Percentiles rank a stretch among this genome's conserved stretches.
These are phyloP conservation scores for Candida gigantensis DNA, from an alignment of 1,139 yeast species.

Conservation along the genomic window DNA sequence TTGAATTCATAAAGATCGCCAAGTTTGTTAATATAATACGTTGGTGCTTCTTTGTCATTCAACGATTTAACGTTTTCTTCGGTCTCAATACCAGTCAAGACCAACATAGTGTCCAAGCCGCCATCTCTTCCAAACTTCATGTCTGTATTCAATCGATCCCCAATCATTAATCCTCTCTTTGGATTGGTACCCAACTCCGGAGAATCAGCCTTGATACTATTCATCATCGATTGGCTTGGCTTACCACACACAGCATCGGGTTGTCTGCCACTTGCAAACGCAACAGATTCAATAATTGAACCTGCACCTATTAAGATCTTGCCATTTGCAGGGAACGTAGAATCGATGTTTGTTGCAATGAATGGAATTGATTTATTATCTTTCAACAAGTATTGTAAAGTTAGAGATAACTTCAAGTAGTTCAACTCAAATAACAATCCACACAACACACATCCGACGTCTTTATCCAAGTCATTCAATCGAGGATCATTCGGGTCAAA, in stretches of 20 bases:
- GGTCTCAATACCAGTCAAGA: slow-evolving; percentile 86
- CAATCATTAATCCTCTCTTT: slow-evolving; percentile 80
- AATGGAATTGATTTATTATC: slow-evolving; percentile 68
- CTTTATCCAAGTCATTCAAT: slow-evolving; percentile 55
- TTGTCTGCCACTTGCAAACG: slow-evolving; percentile 71
- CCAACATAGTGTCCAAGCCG: slow-evolving; percentile 79
- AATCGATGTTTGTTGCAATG: slow-evolving; percentile 93
- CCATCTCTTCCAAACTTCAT: slow-evolving; percentile 89
- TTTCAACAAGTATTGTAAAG: slow-evolving; percentile 71
- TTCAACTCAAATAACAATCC: slow-evolving; percentile 79
- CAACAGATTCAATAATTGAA: slow-evolving; percentile 79
- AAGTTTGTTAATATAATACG: slow-evolving; percentile 67
- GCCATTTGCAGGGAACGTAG: slow-evolving; percentile 91
- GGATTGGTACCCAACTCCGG: slow-evolving; percentile 51
- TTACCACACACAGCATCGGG: slow-evolving; percentile 79
- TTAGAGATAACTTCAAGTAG: slow-evolving; percentile 77
- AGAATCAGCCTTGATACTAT: slow-evolving; percentile 75
- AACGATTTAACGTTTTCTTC: slow-evolving; percentile 54
- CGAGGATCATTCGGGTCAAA: slow-evolving; percentile 37
- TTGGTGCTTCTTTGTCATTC: slow-evolving; percentile 55
- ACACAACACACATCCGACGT: slow-evolving; percentile 85
- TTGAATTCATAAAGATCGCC: slow-evolving; percentile 71
- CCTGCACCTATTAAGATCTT: slow-evolving; percentile 93
- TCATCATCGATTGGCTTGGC: slow-evolving; percentile 89
- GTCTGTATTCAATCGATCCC: slow-evolving; percentile 94